Evolutionary conservation across 805 yeast genomes (phyloP), one percentile per base, ranked within the genome.

Genomic region (Metschnikowia koreensis): DNA sequence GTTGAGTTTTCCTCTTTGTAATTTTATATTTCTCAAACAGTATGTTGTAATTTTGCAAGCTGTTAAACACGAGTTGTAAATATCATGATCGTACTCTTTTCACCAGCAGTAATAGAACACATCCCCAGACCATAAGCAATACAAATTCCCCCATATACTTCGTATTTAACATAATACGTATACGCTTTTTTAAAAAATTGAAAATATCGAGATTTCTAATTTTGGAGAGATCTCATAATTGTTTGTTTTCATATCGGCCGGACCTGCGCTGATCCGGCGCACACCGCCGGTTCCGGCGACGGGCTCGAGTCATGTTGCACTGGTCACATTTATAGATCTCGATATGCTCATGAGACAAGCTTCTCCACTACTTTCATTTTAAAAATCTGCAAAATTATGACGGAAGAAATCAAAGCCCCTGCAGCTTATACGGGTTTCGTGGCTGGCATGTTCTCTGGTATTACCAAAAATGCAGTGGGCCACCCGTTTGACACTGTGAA

Each of bases 401-500:
- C 22, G 7, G 51, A 48, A 16, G 43, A 43, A 22, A 26, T 11
- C 36, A 44, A 39, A n/a, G 48, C 31, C 44, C 81, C 83, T 1
- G 81, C 85, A 10, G 67, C 63, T 51, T 81, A 80, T 58, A 78
- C 84, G 53, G 97, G 97, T 17, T 91, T 90, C 63, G 80, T 89
- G 22, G 96, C 97, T 1, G 97, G 97, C 7, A 82, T 87, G 62
- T 87, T 87, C 63, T 85, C 93, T 0, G 97, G 97, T 22, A 81
- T 89, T 26, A 86, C 89, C 61, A 91, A 91, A 65, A 87, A 91
- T 60, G 83, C 86, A 0, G 97, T 91, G 9, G 97, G 97, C 1
- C 97, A 90, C 67, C 97, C 97, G 10, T 89, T 91, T 60, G 97
- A 91, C 66, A 88, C 97, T 1, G 84, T 91, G 57, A 90, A 90